These are phyloP conservation scores for Sophora flavescens DNA, from an alignment of 306 rosid genomes.

Conservation along the genomic window DNA sequence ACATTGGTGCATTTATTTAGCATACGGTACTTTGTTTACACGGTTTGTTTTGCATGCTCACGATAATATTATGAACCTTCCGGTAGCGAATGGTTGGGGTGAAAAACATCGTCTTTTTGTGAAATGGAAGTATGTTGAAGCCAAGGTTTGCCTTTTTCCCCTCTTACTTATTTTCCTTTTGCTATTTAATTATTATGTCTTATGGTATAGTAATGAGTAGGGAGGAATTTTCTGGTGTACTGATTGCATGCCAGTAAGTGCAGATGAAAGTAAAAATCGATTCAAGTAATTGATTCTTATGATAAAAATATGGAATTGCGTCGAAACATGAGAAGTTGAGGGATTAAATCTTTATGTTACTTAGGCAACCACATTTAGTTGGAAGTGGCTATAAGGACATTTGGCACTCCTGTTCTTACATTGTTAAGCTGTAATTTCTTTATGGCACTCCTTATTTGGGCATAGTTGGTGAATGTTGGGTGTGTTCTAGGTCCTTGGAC, in stretches of 20 bases:
- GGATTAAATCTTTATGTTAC: conserved; percentile 13
- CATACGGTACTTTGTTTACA: conserved; percentile 1
- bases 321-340: neutral
- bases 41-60: conserved; percentile 77
- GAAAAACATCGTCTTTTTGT: conserved; percentile 82
- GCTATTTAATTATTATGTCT: conserved; percentile 13
- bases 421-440: neutral
- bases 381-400: conserved; percentile 7
- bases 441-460: neutral
- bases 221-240: conserved; percentile 29
- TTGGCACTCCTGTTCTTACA: too few species aligned
- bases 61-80: conserved; percentile 94
- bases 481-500: neutral
- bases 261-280: conserved; percentile 8
- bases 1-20: conserved; percentile 14
- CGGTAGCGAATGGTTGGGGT: conserved; percentile 94
- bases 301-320: conserved; percentile 19
- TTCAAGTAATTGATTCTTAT: neutral
- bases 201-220: neutral
- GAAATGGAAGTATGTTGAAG: conserved; percentile 90
- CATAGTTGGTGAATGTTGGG: neutral
- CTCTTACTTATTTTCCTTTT: conserved; percentile 15
- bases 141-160: conserved; percentile 70
- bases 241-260: conserved; percentile 4
- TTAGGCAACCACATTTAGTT: neutral